phyloP scores from a whole-genome alignment of 257 asterid species.

The Cordia subcordata region DNA sequence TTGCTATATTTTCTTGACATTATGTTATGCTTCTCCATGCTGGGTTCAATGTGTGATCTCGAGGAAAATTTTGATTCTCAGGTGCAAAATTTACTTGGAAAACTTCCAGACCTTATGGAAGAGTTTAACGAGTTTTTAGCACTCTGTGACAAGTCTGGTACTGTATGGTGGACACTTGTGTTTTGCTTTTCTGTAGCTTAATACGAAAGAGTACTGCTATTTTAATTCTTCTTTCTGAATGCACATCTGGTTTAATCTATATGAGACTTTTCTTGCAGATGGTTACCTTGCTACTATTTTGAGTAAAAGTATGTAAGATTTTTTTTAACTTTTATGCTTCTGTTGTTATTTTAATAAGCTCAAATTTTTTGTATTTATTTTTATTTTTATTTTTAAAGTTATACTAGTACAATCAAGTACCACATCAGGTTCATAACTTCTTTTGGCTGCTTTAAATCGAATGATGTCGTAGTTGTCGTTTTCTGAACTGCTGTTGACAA shows the following conservation, averaged over 20 bases:
- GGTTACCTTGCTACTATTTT: constrained; percentile 17
- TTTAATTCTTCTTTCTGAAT: not conserved
- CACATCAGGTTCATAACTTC: too few relatives aligned
- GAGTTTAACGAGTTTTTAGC: constrained; percentile 21
- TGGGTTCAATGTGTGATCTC: not conserved
- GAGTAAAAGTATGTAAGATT: constrained; percentile 19
- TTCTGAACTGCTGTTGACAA: not conserved
- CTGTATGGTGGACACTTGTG: not conserved
- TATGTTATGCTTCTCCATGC: not conserved
- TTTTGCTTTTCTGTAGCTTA: too few relatives aligned
- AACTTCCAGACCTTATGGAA: constrained; percentile 27
- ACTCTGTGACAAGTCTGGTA: constrained; percentile 17
- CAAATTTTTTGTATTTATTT: not conserved
- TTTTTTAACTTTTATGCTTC: not conserved
- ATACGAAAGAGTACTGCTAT: not conserved
- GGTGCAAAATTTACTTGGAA: constrained; percentile 25
- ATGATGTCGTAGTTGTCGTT: not conserved
- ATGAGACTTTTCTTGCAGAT: constrained; percentile 11
- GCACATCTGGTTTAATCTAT: constrained; percentile 9
- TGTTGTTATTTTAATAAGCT: not conserved
- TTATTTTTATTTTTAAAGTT: too few relatives aligned
- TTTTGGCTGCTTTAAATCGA: too few relatives aligned
- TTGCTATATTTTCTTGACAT: constrained; percentile 1
- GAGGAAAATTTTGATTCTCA: constrained; percentile 9
- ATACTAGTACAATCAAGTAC: too few relatives aligned